Evolutionary conservation across 306 rosid genomes (phyloP).

Genomic region (Luffa acutangula): DNA sequence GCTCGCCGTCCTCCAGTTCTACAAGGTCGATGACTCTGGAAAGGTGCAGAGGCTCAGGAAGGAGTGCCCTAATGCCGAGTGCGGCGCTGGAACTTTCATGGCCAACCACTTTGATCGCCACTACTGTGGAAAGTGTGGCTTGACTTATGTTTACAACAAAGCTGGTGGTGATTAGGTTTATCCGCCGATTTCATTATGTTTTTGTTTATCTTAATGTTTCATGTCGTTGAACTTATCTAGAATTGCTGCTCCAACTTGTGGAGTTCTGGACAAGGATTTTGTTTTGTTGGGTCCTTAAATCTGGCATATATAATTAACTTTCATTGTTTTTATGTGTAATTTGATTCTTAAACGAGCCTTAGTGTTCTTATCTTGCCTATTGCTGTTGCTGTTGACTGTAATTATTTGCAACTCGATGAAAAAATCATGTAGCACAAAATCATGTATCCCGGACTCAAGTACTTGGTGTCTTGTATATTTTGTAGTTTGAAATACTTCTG

Average conservation of each 20-base stretch:
- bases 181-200: not conserved
- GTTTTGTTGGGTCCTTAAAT: not conserved
- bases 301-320: not conserved
- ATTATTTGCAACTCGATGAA: not conserved
- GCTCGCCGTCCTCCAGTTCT: slow-evolving; percentile 75
- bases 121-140: slow-evolving; percentile 88
- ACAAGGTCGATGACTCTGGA: slow-evolving; percentile 81
- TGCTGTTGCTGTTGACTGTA: not conserved
- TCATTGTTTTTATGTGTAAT: no score
- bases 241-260: not conserved
- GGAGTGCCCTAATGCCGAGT: slow-evolving; percentile 86
- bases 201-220: not conserved
- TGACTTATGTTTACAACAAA: slow-evolving; percentile 81
- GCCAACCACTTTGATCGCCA: slow-evolving; percentile 89
- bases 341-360: not conserved
- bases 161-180: slow-evolving; percentile 49
- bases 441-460: not conserved
- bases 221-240: slow-evolving; percentile 1
- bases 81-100: slow-evolving; percentile 94
- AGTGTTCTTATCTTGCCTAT: not conserved
- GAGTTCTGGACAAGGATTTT: slow-evolving; percentile 9
- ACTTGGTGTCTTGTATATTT: no score
- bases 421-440: not conserved
- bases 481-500: not conserved
- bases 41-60: slow-evolving; percentile 83